Evolutionary conservation across 2,329 filamentous ascomycete genomes (phyloP).

Genomic region (Chaetomium olivaceum): DNA sequence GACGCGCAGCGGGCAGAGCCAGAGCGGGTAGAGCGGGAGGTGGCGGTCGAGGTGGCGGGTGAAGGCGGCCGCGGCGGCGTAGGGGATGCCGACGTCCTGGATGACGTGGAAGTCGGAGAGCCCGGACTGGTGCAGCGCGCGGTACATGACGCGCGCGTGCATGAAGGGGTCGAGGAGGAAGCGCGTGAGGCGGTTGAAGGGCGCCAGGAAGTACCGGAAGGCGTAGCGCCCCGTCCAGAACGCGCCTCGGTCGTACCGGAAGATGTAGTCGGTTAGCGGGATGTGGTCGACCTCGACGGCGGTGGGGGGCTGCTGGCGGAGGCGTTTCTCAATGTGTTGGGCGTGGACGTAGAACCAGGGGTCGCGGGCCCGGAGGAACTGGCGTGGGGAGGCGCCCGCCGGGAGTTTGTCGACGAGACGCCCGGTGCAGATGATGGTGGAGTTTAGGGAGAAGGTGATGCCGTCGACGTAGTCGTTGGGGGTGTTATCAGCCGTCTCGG

Average conservation of each 20-base stretch:
- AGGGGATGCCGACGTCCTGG: slow-evolving; percentile 14
- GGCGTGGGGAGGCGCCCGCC: slow-evolving; percentile 5
- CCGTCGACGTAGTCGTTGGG: slow-evolving; percentile 65
- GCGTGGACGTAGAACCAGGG: slow-evolving; percentile 76
- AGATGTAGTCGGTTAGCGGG: slow-evolving; percentile 10
- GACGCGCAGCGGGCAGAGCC: slow-evolving; percentile 4
- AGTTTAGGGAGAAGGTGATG: slow-evolving; percentile 61
- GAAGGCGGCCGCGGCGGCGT: neutral
- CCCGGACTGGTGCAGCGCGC: slow-evolving; percentile 7
- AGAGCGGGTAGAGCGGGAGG: slow-evolving; percentile 10
- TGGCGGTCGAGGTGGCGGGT: neutral
- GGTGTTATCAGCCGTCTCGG: slow-evolving; percentile 10
- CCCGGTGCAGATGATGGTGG: slow-evolving; percentile 63
- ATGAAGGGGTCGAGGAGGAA: slow-evolving; percentile 14
- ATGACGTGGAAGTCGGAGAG: slow-evolving; percentile 50
- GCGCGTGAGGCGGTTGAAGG: slow-evolving; percentile 13
- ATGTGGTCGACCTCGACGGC: slow-evolving; percentile 49
- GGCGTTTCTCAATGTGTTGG: slow-evolving; percentile 40
- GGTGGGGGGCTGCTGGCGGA: slow-evolving; percentile 39
- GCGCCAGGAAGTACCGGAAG: slow-evolving; percentile 11
- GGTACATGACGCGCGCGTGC: slow-evolving; percentile 15
- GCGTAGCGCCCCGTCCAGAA: slow-evolving; percentile 26
- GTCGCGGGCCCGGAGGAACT: slow-evolving; percentile 60
- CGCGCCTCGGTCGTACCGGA: slow-evolving; percentile 15
- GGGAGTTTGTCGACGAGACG: slow-evolving; percentile 56